These are phyloP conservation scores for Scalesia atractyloides DNA, from an alignment of 129 eudicot species.

Conservation along the genomic window DNA sequence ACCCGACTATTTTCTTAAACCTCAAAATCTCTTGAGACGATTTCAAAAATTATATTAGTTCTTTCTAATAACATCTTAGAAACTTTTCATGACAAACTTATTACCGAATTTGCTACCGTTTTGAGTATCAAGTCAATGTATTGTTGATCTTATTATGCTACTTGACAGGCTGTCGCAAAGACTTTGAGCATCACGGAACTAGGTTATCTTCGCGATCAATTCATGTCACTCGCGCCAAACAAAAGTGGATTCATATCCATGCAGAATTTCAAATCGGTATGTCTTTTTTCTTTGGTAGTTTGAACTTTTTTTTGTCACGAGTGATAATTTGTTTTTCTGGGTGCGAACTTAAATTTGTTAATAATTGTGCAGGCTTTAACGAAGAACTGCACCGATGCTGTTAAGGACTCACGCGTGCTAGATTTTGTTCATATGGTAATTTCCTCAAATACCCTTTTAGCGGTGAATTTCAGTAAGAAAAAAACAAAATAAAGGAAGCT, in stretches of 20 bases:
- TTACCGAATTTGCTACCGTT: not conserved
- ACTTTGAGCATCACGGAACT: slow-evolving; percentile 82
- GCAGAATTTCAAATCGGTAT: slow-evolving; percentile 79
- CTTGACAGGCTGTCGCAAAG: slow-evolving; percentile 89
- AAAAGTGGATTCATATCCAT: slow-evolving; percentile 79
- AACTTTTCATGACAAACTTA: not conserved
- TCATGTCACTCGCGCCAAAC: slow-evolving; percentile 73
- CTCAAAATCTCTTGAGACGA: not conserved
- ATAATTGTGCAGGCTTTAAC: slow-evolving; percentile 55
- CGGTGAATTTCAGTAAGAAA: not conserved
- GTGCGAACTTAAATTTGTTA: slow-evolving; percentile 7
- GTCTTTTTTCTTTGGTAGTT: not conserved
- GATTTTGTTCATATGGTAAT: slow-evolving; percentile 81
- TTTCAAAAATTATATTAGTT: not conserved
- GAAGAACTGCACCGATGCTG: slow-evolving; percentile 79
- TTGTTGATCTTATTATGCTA: slow-evolving; percentile 19
- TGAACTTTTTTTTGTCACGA: not conserved
- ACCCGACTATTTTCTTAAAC: not conserved
- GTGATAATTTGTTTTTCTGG: not conserved
- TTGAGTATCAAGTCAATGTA: slow-evolving; percentile 11
- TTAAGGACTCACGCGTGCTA: slow-evolving; percentile 92
- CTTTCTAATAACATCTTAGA: not conserved
- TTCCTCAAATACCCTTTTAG: slow-evolving; percentile 19
- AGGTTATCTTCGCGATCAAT: slow-evolving; percentile 87
- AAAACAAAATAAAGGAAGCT: not conserved